phyloP scores from a whole-genome alignment of 2,329 filamentous ascomycete species.

The Clonostachys rosea region DNA sequence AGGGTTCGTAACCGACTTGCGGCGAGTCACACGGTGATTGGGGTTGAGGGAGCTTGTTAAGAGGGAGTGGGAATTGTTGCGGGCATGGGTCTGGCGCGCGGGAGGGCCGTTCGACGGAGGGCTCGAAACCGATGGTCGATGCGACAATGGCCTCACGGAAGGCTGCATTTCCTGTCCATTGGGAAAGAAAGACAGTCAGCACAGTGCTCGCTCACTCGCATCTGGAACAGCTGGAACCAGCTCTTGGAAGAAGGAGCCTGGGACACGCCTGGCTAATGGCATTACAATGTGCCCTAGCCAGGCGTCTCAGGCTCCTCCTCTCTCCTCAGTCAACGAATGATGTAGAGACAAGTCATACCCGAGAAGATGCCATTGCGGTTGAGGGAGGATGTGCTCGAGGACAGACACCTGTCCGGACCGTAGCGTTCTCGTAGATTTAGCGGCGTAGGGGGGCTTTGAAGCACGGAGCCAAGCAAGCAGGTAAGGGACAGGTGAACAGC shows the following conservation, averaged over 20 bases:
- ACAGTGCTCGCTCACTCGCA: background rate
- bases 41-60: constrained; percentile 73
- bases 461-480: too few species aligned
- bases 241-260: too few species aligned
- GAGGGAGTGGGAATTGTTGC: constrained; percentile 78
- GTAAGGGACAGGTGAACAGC: too few species aligned
- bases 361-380: constrained; percentile 57
- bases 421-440: background rate
- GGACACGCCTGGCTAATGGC: too few species aligned
- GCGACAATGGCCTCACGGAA: constrained; percentile 62
- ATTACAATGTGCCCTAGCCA: too few species aligned
- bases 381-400: constrained; percentile 13
- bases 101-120: constrained; percentile 53
- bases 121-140: constrained; percentile 55
- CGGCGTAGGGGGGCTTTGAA: background rate
- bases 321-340: too few species aligned
- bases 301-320: too few species aligned
- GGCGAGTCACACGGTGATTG: constrained; percentile 80
- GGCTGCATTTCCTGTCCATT: constrained; percentile 54
- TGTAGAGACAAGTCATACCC: constrained; percentile 35
- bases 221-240: too few species aligned
- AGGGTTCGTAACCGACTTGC: constrained; percentile 86
- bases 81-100: constrained; percentile 59
- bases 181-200: constrained; percentile 6
- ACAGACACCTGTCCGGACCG: constrained; percentile 5